Base-by-base conservation (phyloP, 805 yeast genomes). In the Yamadazyma laniorum region DNA sequence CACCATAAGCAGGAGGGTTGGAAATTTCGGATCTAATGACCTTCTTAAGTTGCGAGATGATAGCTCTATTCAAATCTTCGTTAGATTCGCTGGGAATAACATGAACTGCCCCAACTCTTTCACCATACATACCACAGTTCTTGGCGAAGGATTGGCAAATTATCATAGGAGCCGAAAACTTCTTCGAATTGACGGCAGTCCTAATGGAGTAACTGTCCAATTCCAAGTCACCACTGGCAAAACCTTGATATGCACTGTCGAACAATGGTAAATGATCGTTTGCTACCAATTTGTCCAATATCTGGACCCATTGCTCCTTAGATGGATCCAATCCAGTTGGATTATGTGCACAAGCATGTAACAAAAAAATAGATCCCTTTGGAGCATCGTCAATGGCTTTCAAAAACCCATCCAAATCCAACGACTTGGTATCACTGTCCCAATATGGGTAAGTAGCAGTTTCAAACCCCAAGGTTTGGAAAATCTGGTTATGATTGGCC, bases 241-340 rank as follows among this genome's bases (percentile, higher is more conserved):
- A 91, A 4, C 99, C 99, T 69, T 91, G 98, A 72, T 93, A 91
- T 16, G 98, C 98, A 44, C 89, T 80, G 66, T 91, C 99, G 56
- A 93, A 90, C 45, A 91, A 65, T 5, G 88, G 87, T 53, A 91
- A 74, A 63, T 88, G 95, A 37, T 75, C 66, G 41, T 77, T 72
- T 42, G 64, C 57, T 49, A 77, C 74, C 46, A 87, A 66, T 18
- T 79, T 82, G 30, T 74, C 71, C 32, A 86, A 71, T 37, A 93
- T 82, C 53, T 70, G 51, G 32, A 61, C 61, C 99, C 99, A 91
- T 66, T 91, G 85, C 35, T 75, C 84, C 42, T 71, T 68, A 2
- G 85, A 79, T 40, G 98, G 98, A 61, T 91, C 99, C 51, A 91
- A 79, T 29, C 98, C 99, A 16, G 98, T 91, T 43, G 99, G 98